Percentiles rank a stretch among this genome's conserved stretches.
Evolutionary conservation across 2,329 filamentous ascomycete genomes (phyloP).

Genomic region (Rutstroemia sp.): DNA sequence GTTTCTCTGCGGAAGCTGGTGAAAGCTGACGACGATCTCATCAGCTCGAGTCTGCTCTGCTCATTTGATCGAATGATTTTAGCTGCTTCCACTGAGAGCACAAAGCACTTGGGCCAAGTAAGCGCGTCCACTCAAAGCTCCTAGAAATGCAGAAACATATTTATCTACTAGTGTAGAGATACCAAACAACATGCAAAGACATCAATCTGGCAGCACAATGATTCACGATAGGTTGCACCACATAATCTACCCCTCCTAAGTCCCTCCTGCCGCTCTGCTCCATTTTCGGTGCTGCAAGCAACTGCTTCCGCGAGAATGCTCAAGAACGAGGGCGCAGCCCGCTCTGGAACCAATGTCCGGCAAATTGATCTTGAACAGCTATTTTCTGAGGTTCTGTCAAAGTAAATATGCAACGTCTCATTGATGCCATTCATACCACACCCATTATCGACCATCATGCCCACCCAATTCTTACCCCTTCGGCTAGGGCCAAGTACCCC

Average conservation of each 20-base stretch:
- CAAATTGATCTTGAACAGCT: not conserved
- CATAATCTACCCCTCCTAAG: not conserved
- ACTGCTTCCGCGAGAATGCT: not conserved
- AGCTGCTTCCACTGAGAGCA: not conserved
- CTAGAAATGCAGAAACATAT: not conserved
- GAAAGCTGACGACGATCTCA: too few relatives aligned
- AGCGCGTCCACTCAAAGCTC: not conserved
- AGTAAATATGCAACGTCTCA: constrained; percentile 1
- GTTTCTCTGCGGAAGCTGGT: too few relatives aligned
- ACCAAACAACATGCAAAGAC: not conserved
- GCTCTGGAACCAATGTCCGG: not conserved
- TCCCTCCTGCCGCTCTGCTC: not conserved
- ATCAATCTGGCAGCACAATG: not conserved
- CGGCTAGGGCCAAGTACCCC: constrained; percentile 39
- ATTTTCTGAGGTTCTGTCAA: not conserved
- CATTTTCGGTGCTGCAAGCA: too few relatives aligned
- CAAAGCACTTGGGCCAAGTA: not conserved
- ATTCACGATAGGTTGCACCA: not conserved
- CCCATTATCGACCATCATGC: constrained; percentile 70
- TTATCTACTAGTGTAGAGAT: not conserved
- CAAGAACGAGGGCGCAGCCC: not conserved
- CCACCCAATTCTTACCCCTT: constrained; percentile 56
- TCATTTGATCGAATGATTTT: too few relatives aligned
- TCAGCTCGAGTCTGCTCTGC: too few relatives aligned
- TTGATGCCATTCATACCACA: constrained; percentile 40